Evolutionary conservation across 345 rosid species (phyloP).

Genomic region (Mercurialis annua): DNA sequence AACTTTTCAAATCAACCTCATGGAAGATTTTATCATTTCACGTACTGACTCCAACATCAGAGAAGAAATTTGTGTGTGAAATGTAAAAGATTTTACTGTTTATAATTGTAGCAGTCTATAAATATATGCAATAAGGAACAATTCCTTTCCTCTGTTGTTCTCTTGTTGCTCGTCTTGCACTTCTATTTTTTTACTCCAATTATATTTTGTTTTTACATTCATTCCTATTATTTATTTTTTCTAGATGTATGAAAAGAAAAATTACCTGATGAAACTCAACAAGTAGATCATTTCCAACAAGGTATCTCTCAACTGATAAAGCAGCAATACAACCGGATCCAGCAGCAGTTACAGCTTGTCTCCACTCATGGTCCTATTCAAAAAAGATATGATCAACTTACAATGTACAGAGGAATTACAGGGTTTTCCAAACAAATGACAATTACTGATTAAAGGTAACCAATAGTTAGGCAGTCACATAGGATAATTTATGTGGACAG

Average conservation of each 20-base stretch:
- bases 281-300: slow-evolving; percentile 74
- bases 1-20: not conserved
- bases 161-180: not conserved
- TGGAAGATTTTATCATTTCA: not conserved
- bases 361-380: slow-evolving; percentile 87
- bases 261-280: slow-evolving; percentile 92
- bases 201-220: not conserved
- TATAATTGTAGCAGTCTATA: too few species aligned
- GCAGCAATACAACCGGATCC: slow-evolving; percentile 98
- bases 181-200: not conserved
- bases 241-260: not conserved
- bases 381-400: slow-evolving; percentile 4
- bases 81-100: too few species aligned
- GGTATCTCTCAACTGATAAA: slow-evolving; percentile 93
- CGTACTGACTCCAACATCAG: not conserved
- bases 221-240: not conserved
- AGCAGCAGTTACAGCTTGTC: slow-evolving; percentile 96
- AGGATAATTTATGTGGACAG: not conserved
- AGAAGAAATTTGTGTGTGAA: not conserved
- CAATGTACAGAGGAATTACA: not conserved
- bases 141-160: not conserved
- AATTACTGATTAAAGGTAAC: not conserved
- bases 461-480: not conserved
- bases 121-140: not conserved
- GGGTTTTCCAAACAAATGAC: not conserved